A percentile compares a stretch with the other conserved stretches of the same genome.
phyloP scores from a whole-genome alignment of 129 eudicot species.

The Smallanthus sonchifolius region DNA sequence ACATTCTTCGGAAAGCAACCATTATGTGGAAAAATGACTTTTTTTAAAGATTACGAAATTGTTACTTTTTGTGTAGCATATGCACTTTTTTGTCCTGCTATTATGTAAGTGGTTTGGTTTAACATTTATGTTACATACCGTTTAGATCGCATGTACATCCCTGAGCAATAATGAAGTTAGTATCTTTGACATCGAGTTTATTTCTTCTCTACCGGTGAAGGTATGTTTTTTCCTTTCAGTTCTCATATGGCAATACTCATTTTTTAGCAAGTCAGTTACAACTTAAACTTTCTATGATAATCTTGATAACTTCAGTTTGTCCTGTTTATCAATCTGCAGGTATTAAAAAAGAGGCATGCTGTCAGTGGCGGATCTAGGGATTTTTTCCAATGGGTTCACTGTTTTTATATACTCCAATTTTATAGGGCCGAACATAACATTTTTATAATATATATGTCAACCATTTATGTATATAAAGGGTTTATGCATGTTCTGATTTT shows the following conservation, averaged over 20 bases:
- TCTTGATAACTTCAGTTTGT: not conserved
- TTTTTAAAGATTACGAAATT: no score
- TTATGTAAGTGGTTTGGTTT: not conserved
- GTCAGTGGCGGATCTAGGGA: no score
- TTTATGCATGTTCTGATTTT: no score
- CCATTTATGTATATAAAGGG: not conserved
- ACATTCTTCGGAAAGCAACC: no score
- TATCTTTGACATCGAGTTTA: conserved; percentile 74
- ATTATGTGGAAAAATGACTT: no score
- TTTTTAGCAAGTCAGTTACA: not conserved
- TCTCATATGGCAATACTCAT: conserved; percentile 8
- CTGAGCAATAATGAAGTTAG: conserved; percentile 47
- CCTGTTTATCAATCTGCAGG: conserved; percentile 42
- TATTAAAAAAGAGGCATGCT: conserved; percentile 55
- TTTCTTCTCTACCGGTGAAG: conserved; percentile 66
- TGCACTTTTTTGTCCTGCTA: not conserved
- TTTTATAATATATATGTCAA: not conserved
- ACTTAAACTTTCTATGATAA: not conserved
- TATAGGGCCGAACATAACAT: no score
- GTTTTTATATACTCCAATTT: no score
- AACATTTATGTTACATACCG: not conserved
- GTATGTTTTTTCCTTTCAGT: conserved; percentile 39
- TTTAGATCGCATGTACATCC: conserved; percentile 84
- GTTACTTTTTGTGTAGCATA: not conserved
- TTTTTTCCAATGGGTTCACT: no score